Evolutionary conservation across 1,284 basidiomycete genomes (phyloP).

Genomic region (Irpex sp.): DNA sequence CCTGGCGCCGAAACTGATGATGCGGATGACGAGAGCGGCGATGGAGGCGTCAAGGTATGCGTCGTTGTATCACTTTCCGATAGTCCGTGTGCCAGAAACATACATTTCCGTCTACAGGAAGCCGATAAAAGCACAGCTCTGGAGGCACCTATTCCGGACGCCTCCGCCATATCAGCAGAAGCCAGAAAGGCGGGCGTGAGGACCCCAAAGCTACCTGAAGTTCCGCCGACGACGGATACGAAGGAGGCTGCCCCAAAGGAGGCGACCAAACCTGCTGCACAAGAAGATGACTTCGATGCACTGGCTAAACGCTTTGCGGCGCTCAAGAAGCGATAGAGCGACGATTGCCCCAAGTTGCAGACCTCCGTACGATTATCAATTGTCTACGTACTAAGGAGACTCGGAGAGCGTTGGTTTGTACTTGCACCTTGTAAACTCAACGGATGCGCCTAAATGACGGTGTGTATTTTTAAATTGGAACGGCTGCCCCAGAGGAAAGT

Average conservation of each 20-base stretch:
- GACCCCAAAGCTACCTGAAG: slow-evolving; percentile 40
- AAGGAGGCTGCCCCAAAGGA: slow-evolving; percentile 19
- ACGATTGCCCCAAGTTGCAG: not conserved
- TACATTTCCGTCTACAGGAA: slow-evolving; percentile 7
- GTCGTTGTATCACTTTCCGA: not conserved
- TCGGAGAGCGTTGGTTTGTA: not conserved
- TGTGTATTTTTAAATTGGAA: not conserved
- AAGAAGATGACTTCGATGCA: slow-evolving; percentile 69
- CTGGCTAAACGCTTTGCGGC: slow-evolving; percentile 74
- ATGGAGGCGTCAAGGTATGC: slow-evolving; percentile 34
- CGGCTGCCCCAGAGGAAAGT: not conserved
- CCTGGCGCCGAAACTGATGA: slow-evolving; percentile 24
- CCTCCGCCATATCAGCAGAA: slow-evolving; percentile 28
- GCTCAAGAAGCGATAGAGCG: slow-evolving; percentile 64
- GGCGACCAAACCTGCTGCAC: slow-evolving; percentile 23
- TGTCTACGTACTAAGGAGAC: not conserved
- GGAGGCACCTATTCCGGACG: slow-evolving; percentile 21
- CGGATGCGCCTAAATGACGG: not conserved
- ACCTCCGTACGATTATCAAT: not conserved
- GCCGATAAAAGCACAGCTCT: slow-evolving; percentile 10
- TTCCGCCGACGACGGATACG: slow-evolving; percentile 43
- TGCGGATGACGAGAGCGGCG: slow-evolving; percentile 25
- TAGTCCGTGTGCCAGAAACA: not conserved
- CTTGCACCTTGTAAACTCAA: not conserved
- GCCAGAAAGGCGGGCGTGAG: slow-evolving; percentile 28